These are phyloP conservation scores for Alternaria tenuissima DNA, from an alignment of 2,329 filamentous ascomycete genomes.

Conservation along the genomic window DNA sequence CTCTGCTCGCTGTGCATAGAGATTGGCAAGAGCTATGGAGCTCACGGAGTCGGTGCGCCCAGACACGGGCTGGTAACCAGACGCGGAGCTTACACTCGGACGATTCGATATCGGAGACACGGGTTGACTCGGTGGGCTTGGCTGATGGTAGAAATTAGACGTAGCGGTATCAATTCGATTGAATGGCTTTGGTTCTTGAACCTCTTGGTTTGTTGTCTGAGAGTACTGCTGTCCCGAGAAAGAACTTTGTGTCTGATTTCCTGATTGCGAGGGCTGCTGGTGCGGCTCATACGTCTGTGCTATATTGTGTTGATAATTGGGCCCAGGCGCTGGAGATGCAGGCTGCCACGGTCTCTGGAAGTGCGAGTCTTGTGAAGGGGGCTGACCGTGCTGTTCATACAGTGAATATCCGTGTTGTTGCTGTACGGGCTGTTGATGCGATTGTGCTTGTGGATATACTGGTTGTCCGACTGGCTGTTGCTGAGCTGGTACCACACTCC, in stretches of 20 bases:
- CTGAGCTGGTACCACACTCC: slow-evolving; percentile 13
- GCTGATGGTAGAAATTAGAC: slow-evolving; percentile 35
- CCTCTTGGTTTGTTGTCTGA: slow-evolving; percentile 27
- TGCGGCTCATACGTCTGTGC: slow-evolving; percentile 17
- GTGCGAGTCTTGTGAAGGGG: slow-evolving; percentile 20
- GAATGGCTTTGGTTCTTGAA: slow-evolving; percentile 41
- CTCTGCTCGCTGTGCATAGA: slow-evolving; percentile 36
- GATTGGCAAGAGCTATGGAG: slow-evolving; percentile 43
- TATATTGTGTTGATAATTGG: slow-evolving; percentile 18
- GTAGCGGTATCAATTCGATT: slow-evolving; percentile 34
- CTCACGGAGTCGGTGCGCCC: slow-evolving; percentile 43
- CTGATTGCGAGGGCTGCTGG: slow-evolving; percentile 33
- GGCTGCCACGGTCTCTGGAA: slow-evolving; percentile 34
- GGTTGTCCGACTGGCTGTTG: slow-evolving; percentile 24
- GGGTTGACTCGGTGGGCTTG: slow-evolving; percentile 41
- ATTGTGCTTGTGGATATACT: slow-evolving; percentile 20
- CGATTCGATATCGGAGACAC: slow-evolving; percentile 45
- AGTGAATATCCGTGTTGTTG: slow-evolving; percentile 10
- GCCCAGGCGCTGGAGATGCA: slow-evolving; percentile 19
- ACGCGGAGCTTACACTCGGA: slow-evolving; percentile 36
- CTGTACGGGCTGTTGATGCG: slow-evolving; percentile 23
- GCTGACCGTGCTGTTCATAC: slow-evolving; percentile 20
- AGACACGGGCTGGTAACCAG: slow-evolving; percentile 22
- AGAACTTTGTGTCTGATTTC: slow-evolving; percentile 33
- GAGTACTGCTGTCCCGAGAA: slow-evolving; percentile 26